phyloP scores from a whole-genome alignment of 2,329 filamentous ascomycete genomes.

The Colletotrichum spaethianum region DNA sequence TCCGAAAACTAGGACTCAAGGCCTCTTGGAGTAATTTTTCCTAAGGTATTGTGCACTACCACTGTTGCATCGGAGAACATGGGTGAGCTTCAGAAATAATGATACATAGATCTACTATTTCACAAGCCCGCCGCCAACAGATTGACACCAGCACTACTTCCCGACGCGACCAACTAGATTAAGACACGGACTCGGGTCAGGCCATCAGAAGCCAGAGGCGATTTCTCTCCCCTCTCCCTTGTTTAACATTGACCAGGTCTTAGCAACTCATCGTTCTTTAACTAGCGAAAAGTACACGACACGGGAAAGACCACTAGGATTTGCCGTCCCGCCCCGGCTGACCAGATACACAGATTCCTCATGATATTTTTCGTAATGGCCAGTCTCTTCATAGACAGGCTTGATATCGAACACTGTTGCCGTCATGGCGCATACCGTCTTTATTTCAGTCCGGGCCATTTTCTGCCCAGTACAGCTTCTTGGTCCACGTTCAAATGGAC shows the following conservation, averaged over 20 bases:
- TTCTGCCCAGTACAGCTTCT: constrained; percentile 71
- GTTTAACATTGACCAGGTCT: too few species aligned
- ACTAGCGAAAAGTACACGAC: constrained; percentile 1
- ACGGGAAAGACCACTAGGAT: constrained; percentile 14
- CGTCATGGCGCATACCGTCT: constrained; percentile 64
- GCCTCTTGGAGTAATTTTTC: too few species aligned
- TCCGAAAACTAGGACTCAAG: neutral
- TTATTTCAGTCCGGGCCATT: constrained; percentile 67
- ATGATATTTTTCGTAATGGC: constrained; percentile 33
- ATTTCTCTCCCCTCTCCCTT: too few species aligned
- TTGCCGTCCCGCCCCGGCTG: constrained; percentile 14
- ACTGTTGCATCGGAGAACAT: too few species aligned
- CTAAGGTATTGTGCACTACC: neutral
- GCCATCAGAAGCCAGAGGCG: too few species aligned
- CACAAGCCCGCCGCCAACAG: too few species aligned
- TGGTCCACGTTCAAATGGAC: constrained; percentile 67
- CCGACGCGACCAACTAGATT: too few species aligned
- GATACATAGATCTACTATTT: neutral
- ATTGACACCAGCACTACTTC: too few species aligned
- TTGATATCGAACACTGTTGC: constrained; percentile 65
- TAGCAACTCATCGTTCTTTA: neutral
- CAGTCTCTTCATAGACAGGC: constrained; percentile 53
- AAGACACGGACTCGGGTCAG: too few species aligned
- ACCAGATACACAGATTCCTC: constrained; percentile 14
- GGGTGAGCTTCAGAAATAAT: neutral